These are phyloP conservation scores for Cicer bijugum DNA, from an alignment of 306 rosid species.

Conservation along the genomic window DNA sequence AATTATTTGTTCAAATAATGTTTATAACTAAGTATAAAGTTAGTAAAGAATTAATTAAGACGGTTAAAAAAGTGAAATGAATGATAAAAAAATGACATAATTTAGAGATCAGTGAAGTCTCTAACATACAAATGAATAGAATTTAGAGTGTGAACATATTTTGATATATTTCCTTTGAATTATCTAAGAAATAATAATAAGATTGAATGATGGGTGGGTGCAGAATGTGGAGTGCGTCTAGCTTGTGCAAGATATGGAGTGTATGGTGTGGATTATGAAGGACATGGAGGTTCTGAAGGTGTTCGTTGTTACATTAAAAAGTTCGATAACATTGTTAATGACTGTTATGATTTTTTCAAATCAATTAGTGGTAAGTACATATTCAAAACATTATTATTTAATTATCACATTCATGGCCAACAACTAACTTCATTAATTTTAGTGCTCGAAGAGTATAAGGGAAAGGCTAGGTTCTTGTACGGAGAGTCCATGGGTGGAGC, in stretches of 20 bases:
- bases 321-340: conserved; percentile 69
- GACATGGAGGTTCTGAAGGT: conserved; percentile 88
- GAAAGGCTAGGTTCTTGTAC: conserved; percentile 77
- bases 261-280: conserved; percentile 86
- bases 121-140: too few relatives aligned
- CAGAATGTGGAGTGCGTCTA: conserved; percentile 78
- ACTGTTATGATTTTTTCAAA: conserved; percentile 70
- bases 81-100: too few relatives aligned
- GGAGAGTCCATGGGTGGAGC: conserved; percentile 99
- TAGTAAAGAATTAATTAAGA: too few relatives aligned
- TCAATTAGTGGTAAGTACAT: conserved; percentile 59
- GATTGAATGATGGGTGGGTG: background rate
- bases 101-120: too few relatives aligned
- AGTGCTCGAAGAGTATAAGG: conserved; percentile 66
- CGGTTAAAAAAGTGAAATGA: too few relatives aligned
- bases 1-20: too few relatives aligned
- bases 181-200: background rate
- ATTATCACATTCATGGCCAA: background rate
- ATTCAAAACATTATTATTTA: background rate
- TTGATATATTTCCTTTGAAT: too few relatives aligned
- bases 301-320: conserved; percentile 84
- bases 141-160: too few relatives aligned
- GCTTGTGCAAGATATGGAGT: conserved; percentile 76
- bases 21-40: too few relatives aligned
- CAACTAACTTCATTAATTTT: background rate